phyloP scores from a whole-genome alignment of 345 rosid genomes.

The Aquilaria malaccensis region DNA sequence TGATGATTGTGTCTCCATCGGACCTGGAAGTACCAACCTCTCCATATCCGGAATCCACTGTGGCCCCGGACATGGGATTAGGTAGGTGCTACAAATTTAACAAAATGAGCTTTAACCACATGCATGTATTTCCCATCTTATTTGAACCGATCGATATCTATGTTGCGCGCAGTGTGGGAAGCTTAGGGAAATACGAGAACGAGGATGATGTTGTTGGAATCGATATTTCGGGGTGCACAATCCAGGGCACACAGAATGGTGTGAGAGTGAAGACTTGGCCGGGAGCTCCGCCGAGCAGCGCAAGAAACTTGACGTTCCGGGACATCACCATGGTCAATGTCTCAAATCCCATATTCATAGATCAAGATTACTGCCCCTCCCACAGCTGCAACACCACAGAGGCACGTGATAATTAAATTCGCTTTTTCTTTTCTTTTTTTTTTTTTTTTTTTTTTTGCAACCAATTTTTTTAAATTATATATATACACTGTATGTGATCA shows the following conservation, averaged over 20 bases:
- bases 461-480: too few species aligned
- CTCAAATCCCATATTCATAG: constrained; percentile 46
- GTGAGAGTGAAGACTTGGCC: constrained; percentile 53
- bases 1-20: constrained; percentile 57
- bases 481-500: too few species aligned
- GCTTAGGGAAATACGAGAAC: constrained; percentile 38
- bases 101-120: not conserved
- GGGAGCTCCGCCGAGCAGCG: constrained; percentile 25
- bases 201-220: constrained; percentile 43
- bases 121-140: not conserved
- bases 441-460: too few species aligned
- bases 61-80: constrained; percentile 68
- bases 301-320: constrained; percentile 19
- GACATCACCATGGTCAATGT: constrained; percentile 41
- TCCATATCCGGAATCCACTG: constrained; percentile 22
- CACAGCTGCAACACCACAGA: constrained; percentile 17
- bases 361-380: constrained; percentile 48
- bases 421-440: not conserved
- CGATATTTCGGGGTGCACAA: constrained; percentile 28
- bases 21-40: constrained; percentile 39
- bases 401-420: constrained; percentile 13
- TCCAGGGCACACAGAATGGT: constrained; percentile 45
- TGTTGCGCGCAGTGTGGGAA: constrained; percentile 32
- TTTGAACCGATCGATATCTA: not conserved
- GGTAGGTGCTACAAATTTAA: constrained; percentile 16